Evolutionary conservation across 331 rosid species (phyloP), one percentile per base, ranked within the genome.

Genomic region (Acacia concinna): DNA sequence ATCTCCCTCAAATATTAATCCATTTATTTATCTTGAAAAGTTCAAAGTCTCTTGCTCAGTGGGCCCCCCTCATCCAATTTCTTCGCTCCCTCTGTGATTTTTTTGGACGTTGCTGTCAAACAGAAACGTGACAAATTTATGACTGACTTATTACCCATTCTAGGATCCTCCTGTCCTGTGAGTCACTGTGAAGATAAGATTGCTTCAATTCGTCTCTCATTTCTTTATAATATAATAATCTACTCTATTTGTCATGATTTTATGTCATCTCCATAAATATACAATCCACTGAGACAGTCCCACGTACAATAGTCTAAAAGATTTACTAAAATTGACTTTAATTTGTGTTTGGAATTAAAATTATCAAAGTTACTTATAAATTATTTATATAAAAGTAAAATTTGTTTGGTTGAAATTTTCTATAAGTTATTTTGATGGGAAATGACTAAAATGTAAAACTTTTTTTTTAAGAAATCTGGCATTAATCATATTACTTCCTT

Each of bases 101-200:
- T 46, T 1, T 49, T 73, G 35, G 31, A 34, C 23, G 67, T 25
- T 31, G 34, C 51, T 73, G 28, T 12, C 68, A 31, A 5, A n/a
- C 21, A n/a, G 40, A 51, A 57, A 74, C 21, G 63, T 41, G 75
- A 41, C 71, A 28, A 41, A 28, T 56, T 30, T 7, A n/a, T 78
- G 37, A 30, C 44, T 13, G 46, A 46, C 70, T n/a, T 27, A 13
- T 41, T 30, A 76, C 63, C 47, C 30, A 35, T 67, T n/a, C 10
- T 27, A 66, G 13, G 3, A 66, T 60, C 31, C 63, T n/a, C n/a
- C n/a, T n/a, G n/a, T n/a, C n/a, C n/a, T n/a, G n/a, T n/a, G n/a
- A n/a, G n/a, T n/a, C n/a, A n/a, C n/a, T n/a, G n/a, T 35, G 85
- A 76, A 14, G 14, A 41, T 9, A 71, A 9, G 56, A 32, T 30